These are phyloP conservation scores for Daldinia bambusicola DNA, from an alignment of 495 filamentous ascomycete genomes.

Conservation along the genomic window DNA sequence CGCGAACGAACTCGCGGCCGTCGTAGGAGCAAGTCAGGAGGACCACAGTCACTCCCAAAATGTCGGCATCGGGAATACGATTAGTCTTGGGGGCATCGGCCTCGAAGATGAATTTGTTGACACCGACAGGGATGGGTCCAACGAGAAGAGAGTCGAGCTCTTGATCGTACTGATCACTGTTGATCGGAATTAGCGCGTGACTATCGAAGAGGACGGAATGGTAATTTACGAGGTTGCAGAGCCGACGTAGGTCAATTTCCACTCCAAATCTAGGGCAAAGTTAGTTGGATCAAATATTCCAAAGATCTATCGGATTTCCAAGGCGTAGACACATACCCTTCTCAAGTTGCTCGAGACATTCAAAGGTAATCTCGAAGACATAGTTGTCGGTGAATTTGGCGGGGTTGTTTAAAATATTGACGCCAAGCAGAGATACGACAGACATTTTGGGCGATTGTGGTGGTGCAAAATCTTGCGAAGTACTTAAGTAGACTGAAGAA, in stretches of 20 bases:
- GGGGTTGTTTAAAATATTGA: slow-evolving; percentile 96
- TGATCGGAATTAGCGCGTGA: slow-evolving; percentile 38
- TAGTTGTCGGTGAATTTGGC: slow-evolving; percentile 89
- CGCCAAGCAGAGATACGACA: slow-evolving; percentile 93
- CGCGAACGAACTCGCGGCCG: slow-evolving; percentile 94
- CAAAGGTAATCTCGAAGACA: slow-evolving; percentile 98
- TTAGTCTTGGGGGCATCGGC: slow-evolving; percentile 89
- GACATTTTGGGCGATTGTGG: slow-evolving; percentile 75
- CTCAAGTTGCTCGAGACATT: slow-evolving; percentile 89
- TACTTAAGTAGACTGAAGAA: background rate
- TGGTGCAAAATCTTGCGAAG: slow-evolving; percentile 16
- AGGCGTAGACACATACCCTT: slow-evolving; percentile 72
- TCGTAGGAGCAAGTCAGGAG: slow-evolving; percentile 97
- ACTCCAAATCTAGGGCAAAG: slow-evolving; percentile 83
- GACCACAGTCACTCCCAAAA: slow-evolving; percentile 96
- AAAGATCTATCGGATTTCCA: background rate
- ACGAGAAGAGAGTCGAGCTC: slow-evolving; percentile 97
- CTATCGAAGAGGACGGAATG: slow-evolving; percentile 7
- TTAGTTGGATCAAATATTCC: slow-evolving; percentile 10
- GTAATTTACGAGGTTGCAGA: slow-evolving; percentile 89
- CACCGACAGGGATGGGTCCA: slow-evolving; percentile 93
- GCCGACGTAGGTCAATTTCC: slow-evolving; percentile 98
- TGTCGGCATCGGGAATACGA: slow-evolving; percentile 91
- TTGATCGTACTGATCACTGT: slow-evolving; percentile 93
- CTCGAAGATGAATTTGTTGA: slow-evolving; percentile 99